Evolutionary conservation across 1,284 basidiomycete species (phyloP).

Genomic region (Nidula niveotomentosa): DNA sequence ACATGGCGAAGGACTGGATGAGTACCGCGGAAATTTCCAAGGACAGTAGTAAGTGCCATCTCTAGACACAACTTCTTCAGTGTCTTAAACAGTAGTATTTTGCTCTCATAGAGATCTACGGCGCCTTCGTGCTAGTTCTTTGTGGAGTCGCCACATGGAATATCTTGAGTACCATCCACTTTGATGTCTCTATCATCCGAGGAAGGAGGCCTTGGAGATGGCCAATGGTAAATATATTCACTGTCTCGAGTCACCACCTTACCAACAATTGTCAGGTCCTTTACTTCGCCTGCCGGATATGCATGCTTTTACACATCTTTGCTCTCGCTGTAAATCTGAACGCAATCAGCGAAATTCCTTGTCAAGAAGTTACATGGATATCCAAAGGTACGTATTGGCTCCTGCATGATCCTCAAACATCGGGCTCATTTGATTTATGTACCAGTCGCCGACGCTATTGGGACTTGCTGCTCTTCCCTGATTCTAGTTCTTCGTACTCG

Average conservation of each 20-base stretch:
- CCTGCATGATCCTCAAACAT: background rate
- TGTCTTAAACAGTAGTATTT: no score
- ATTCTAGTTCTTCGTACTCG: slow-evolving; percentile 29
- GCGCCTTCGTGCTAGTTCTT: slow-evolving; percentile 24
- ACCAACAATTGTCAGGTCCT: slow-evolving; percentile 14
- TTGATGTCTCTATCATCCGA: slow-evolving; percentile 27
- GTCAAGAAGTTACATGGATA: slow-evolving; percentile 27
- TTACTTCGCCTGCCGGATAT: slow-evolving; percentile 27
- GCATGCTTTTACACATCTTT: slow-evolving; percentile 30
- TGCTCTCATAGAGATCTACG: slow-evolving; percentile 20
- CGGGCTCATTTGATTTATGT: background rate
- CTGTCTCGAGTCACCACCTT: background rate
- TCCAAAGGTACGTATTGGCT: slow-evolving; percentile 23
- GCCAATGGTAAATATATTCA: slow-evolving; percentile 24
- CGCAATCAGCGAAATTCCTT: slow-evolving; percentile 27
- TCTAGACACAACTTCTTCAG: no score
- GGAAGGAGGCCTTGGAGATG: slow-evolving; percentile 26
- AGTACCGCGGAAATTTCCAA: slow-evolving; percentile 21
- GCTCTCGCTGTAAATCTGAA: slow-evolving; percentile 28
- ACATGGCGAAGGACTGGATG: slow-evolving; percentile 25
- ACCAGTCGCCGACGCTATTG: slow-evolving; percentile 27
- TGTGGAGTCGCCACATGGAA: slow-evolving; percentile 29
- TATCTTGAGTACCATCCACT: slow-evolving; percentile 23
- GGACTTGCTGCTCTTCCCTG: slow-evolving; percentile 27
- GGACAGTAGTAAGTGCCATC: slow-evolving; percentile 19